Conservation (phyloP, 2,329 filamentous ascomycete genomes). For the Boeremia exigua region DNA sequence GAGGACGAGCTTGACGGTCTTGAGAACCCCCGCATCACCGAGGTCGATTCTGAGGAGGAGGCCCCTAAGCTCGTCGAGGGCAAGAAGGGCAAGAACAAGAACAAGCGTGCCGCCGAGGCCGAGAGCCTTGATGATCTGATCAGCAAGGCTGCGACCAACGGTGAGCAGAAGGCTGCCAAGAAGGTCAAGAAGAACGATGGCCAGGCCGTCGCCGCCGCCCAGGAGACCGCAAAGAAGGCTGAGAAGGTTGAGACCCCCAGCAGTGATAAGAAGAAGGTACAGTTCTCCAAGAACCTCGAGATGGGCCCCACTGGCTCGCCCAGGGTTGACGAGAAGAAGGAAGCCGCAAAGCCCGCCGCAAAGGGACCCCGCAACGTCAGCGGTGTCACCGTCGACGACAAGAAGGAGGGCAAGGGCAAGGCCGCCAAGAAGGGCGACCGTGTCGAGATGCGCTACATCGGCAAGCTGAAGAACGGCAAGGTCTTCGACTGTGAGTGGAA, state of each 20-base stretch:
- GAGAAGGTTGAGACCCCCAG: slow-evolving; percentile 56
- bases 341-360: slow-evolving; percentile 57
- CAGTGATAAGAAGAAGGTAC: slow-evolving; percentile 83
- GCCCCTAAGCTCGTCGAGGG: slow-evolving; percentile 60
- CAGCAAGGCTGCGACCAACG: slow-evolving; percentile 70
- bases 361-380: slow-evolving; percentile 76
- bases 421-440: slow-evolving; percentile 88
- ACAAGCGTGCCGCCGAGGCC: slow-evolving; percentile 83
- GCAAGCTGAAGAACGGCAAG: slow-evolving; percentile 91
- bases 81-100: slow-evolving; percentile 67
- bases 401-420: slow-evolving; percentile 85
- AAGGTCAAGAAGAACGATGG: slow-evolving; percentile 99
- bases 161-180: slow-evolving; percentile 96
- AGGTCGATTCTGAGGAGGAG: slow-evolving; percentile 78
- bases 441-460: slow-evolving; percentile 96
- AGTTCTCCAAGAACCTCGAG: slow-evolving; percentile 98
- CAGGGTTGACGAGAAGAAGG: slow-evolving; percentile 52
- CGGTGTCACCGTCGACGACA: slow-evolving; percentile 93
- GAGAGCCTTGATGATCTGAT: slow-evolving; percentile 81
- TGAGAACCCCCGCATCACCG: slow-evolving; percentile 79
- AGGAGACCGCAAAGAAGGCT: slow-evolving; percentile 60
- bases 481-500: slow-evolving; percentile 82
- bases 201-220: slow-evolving; percentile 68
- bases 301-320: slow-evolving; percentile 78
- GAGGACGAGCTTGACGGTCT: slow-evolving; percentile 63